A percentile compares a stretch with the other conserved stretches of the same genome.
phyloP scores from a whole-genome alignment of 495 filamentous ascomycete species.

The Xylaria cubensis region DNA sequence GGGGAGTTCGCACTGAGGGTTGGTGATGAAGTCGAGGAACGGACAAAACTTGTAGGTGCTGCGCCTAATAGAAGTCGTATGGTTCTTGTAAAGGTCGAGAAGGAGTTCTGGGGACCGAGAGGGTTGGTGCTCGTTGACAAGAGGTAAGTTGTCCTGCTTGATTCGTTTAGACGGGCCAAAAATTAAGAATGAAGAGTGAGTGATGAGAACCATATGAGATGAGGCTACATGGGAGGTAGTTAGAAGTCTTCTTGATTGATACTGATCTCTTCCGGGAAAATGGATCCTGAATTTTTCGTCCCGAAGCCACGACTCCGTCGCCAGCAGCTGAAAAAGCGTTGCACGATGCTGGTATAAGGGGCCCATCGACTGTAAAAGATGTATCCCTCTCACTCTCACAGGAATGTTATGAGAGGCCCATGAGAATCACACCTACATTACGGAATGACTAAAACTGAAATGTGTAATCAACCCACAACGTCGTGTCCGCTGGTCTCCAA shows the following conservation, averaged over 20 bases:
- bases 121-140: slow-evolving; percentile 62
- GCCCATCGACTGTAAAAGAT: slow-evolving; percentile 31
- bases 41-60: slow-evolving; percentile 13
- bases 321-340: slow-evolving; percentile 22
- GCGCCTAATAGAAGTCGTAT: slow-evolving; percentile 64
- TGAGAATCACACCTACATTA: neutral
- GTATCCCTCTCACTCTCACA: neutral
- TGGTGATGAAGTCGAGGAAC: neutral
- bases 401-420: neutral
- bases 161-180: neutral
- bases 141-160: slow-evolving; percentile 41
- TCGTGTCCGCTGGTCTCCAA: slow-evolving; percentile 59
- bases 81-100: slow-evolving; percentile 70
- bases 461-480: slow-evolving; percentile 14
- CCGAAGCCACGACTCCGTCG: slow-evolving; percentile 44
- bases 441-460: neutral
- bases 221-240: neutral
- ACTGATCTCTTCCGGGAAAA: neutral
- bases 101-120: slow-evolving; percentile 59
- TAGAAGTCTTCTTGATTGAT: neutral
- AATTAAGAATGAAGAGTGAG: neutral
- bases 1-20: slow-evolving; percentile 51
- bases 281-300: slow-evolving; percentile 68
- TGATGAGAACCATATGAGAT: neutral
- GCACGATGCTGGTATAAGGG: neutral